Percentiles rank a stretch among this genome's conserved stretches.
phyloP scores from a whole-genome alignment of 305 asterid species.

The Fraxinus velutina region DNA sequence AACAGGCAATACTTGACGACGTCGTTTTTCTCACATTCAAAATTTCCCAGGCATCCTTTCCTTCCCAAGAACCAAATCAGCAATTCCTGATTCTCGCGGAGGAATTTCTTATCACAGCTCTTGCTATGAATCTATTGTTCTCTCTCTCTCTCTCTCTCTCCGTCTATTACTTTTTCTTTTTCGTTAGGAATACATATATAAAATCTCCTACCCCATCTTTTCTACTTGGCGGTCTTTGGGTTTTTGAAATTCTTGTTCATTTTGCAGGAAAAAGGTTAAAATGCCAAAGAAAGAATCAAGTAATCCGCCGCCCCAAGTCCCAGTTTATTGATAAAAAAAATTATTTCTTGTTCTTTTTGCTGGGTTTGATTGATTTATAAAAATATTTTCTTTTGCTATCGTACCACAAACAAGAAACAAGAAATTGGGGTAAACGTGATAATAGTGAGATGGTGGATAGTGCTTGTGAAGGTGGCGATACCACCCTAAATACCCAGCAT shows the following conservation, averaged over 20 bases:
- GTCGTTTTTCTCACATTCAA: not conserved
- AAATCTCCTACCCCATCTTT: not conserved
- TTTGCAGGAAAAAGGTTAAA: slow-evolving; percentile 52
- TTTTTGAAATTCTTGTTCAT: not conserved
- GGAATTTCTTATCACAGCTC: not conserved
- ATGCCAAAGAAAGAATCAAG: slow-evolving; percentile 38
- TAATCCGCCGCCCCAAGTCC: slow-evolving; percentile 30
- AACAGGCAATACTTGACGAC: not conserved
- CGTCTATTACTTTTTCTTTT: not conserved
- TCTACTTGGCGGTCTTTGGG: not conserved
- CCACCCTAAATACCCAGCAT: not conserved
- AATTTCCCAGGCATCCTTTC: not conserved
- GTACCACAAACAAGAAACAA: not conserved
- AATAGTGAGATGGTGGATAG: not conserved
- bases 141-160: not conserved
- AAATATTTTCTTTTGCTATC: not conserved
- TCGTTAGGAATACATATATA: not conserved
- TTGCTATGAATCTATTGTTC: slow-evolving; percentile 41
- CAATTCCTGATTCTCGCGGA: slow-evolving; percentile 36
- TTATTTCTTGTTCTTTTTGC: not conserved
- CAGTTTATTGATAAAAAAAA: slow-evolving; percentile 42
- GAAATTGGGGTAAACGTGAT: not conserved
- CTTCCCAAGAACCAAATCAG: slow-evolving; percentile 6
- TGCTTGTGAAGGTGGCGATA: not conserved
- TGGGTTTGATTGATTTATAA: not conserved